Evolutionary conservation across 805 yeast species (phyloP), one percentile per base, ranked within the genome.

Genomic region (Barnettozyma californica): DNA sequence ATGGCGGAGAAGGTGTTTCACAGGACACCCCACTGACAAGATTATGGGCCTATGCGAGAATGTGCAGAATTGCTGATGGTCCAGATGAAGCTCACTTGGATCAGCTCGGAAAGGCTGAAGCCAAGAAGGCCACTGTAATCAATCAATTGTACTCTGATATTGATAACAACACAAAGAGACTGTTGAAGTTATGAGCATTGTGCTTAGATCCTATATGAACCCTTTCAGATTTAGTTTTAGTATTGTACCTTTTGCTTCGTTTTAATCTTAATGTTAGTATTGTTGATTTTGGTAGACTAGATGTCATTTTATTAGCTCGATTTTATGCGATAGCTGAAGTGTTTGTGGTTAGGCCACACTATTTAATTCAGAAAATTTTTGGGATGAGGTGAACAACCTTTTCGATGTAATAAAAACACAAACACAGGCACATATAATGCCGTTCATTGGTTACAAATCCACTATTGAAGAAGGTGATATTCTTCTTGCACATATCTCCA

Each of bases 401-500:
- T 13, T 9, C n/a, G n/a, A 29, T 29, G 11, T 13, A 29, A 14
- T 29, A 29, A 29, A 29, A 3, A 9, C n/a, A n/a, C n/a, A n/a
- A n/a, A n/a, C n/a, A 11, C 16, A 9, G 14, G 16, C 11, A 18
- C 36, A 10, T 4, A 45, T 41, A 45, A 53, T 52, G 54, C 20
- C 57, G 11, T 60, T 86, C 65, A 66, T 76, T 51, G 69, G 73
- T 2, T 83, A 80, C 63, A 84, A 86, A 58, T 81, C 80, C 46
- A 49, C 61, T n/a, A 84, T 92, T 40, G 84, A 83, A 56, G 95
- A 86, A 54, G 95, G 94, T 5, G 97, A 91, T 61, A 70, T 91
- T 19, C 96, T 88, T 3, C 74, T 94, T 11, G 90, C 87, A 0
- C 94, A 91, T 77, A 78, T 94, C 20, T 83, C 94, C 41, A 74